Evolutionary conservation across 352 stramenopile genomes (phyloP).

Genomic region (Globisporangium okanoganense): DNA sequence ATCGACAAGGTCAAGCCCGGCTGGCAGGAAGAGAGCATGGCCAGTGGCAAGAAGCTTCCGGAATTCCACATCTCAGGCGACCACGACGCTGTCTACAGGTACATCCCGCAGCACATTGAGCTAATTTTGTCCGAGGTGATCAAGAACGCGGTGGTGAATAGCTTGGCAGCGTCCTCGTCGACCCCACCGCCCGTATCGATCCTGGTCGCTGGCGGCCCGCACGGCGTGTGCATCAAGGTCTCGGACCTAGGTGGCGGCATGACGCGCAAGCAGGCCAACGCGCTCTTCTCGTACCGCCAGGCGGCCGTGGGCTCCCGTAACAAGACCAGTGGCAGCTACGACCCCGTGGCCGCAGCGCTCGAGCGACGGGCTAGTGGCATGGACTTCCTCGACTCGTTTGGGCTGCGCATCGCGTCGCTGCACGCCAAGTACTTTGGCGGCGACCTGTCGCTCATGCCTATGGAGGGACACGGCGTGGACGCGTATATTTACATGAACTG

Average conservation of each 20-base stretch:
- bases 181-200: constrained; percentile 54
- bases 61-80: constrained; percentile 60
- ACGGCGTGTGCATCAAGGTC: constrained; percentile 82
- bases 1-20: constrained; percentile 48
- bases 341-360: constrained; percentile 65
- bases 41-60: constrained; percentile 34
- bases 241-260: constrained; percentile 71
- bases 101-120: constrained; percentile 81
- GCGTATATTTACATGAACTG: constrained; percentile 89
- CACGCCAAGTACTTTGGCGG: constrained; percentile 99
- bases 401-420: constrained; percentile 88
- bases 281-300: constrained; percentile 60
- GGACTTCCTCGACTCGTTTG: constrained; percentile 79
- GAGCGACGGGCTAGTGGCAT: constrained; percentile 61
- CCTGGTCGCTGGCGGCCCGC: constrained; percentile 53
- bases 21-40: constrained; percentile 44
- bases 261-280: constrained; percentile 71
- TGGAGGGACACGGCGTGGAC: constrained; percentile 98
- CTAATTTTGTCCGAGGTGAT: constrained; percentile 78
- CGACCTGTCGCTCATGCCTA: constrained; percentile 98
- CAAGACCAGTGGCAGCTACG: constrained; percentile 33
- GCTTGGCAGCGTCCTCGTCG: constrained; percentile 28
- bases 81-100: constrained; percentile 57
- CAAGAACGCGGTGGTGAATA: constrained; percentile 81
- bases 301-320: constrained; percentile 15